Evolutionary conservation across 441 rosid species (phyloP).

Genomic region (Arabidopsis lyrata): DNA sequence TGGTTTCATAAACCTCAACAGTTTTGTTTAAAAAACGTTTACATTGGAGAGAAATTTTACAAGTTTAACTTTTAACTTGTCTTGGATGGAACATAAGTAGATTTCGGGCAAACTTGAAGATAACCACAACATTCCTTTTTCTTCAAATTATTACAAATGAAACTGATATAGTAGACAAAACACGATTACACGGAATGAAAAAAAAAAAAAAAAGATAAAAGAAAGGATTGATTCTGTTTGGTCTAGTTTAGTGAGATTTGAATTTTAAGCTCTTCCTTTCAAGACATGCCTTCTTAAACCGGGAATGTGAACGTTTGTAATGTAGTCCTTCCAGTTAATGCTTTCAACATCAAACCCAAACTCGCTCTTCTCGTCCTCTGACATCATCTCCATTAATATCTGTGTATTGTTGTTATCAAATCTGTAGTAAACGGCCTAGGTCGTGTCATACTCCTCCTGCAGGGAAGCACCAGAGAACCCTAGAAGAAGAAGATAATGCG

Average conservation of each 20-base stretch:
- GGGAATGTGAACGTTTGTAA: slow-evolving; percentile 83
- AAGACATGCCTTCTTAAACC: slow-evolving; percentile 83
- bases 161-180: slow-evolving; percentile 33
- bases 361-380: slow-evolving; percentile 69
- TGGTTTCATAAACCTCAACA: neutral
- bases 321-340: slow-evolving; percentile 83
- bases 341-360: slow-evolving; percentile 79
- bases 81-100: no score
- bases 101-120: slow-evolving; percentile 4
- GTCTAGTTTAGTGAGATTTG: slow-evolving; percentile 22
- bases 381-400: slow-evolving; percentile 77
- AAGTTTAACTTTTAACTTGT: no score
- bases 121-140: neutral
- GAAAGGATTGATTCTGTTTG: slow-evolving; percentile 32
- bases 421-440: slow-evolving; percentile 45
- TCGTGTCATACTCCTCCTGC: no score
- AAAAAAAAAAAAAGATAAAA: neutral
- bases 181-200: slow-evolving; percentile 2
- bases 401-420: slow-evolving; percentile 86
- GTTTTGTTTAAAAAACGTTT: neutral
- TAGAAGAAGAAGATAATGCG: no score
- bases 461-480: no score
- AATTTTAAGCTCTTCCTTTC: slow-evolving; percentile 53
- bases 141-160: slow-evolving; percentile 36
- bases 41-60: neutral